Base-by-base conservation (phyloP, 2,329 filamentous ascomycete genomes). In the Cladophialophora exuberans region DNA sequence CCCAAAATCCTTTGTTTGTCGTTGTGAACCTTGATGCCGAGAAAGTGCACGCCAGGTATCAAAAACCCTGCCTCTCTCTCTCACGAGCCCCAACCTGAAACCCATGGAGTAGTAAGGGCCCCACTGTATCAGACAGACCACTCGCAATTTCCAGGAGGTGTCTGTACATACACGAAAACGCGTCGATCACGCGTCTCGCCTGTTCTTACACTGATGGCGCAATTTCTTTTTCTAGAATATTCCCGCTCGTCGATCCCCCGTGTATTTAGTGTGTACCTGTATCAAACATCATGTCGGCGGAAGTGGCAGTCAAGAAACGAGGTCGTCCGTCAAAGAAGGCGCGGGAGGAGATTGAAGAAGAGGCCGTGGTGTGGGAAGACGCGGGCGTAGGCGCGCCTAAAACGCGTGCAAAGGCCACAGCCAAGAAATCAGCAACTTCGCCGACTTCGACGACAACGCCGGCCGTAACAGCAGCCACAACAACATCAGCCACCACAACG, bases 241-340 rank as follows among this genome's bases (percentile, higher is more conserved):
- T 42, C 6, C 39, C 36, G n/a, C n/a, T n/a, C n/a, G n/a, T n/a
- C n/a, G n/a, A n/a, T n/a, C n/a, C n/a, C n/a, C n/a, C n/a, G n/a
- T n/a, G n/a, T n/a, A n/a, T n/a, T n/a, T n/a, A n/a, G n/a, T n/a
- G n/a, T n/a, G n/a, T 31, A 13, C 7, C 13, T 6, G 28, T 13
- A 13, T 31, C 17, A 31, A 10, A 23, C 15, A 25, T 3, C n/a
- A 58, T 42, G 42, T 56, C 48, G 5, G 52, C 54, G 17, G 58
- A 61, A 52, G 44, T 35, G n/a, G 36, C 23, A 9, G 15, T 45
- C 3, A 61, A 58, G 55, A 61, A 56, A 53, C 33, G 58, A 50
- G 58, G 58, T 22, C 54, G 58, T 6, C 58, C 56, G 26, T 15
- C 53, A 2, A 61, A 61, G 43, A 61, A 61, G 20, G 55, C 38